phyloP scores from a whole-genome alignment of 2,329 filamentous ascomycete species.

The Colletotrichum sp. region DNA sequence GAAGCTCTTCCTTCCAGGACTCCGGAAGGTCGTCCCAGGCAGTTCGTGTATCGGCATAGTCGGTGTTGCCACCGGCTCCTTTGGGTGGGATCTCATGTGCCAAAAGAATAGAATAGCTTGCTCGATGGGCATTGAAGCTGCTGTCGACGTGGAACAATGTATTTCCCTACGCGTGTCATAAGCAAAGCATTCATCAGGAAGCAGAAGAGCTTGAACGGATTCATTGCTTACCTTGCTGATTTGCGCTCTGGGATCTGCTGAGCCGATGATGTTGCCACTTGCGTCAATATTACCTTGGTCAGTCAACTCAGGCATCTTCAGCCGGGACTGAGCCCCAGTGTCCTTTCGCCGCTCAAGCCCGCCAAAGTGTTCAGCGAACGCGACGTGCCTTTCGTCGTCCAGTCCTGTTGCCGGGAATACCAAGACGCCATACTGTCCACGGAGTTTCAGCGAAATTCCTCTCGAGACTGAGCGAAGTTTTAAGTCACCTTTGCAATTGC shows the following conservation, averaged over 20 bases:
- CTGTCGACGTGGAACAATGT: constrained; percentile 60
- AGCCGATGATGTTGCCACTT: constrained; percentile 32
- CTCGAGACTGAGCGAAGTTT: no score
- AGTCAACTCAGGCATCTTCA: constrained; percentile 49
- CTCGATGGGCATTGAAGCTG: constrained; percentile 59
- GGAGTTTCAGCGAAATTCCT: background rate
- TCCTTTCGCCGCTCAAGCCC: constrained; percentile 40
- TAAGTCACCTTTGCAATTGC: constrained; percentile 9
- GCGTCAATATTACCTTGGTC: constrained; percentile 60
- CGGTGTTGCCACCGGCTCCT: constrained; percentile 53
- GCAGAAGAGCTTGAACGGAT: no score
- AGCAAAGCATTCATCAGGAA: background rate
- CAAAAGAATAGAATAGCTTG: constrained; percentile 55
- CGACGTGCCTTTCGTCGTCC: constrained; percentile 54
- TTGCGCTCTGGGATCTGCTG: constrained; percentile 42
- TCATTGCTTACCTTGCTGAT: constrained; percentile 38
- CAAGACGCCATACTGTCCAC: constrained; percentile 53
- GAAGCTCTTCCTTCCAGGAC: constrained; percentile 36
- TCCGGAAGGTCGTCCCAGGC: constrained; percentile 52
- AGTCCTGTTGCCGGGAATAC: constrained; percentile 57
- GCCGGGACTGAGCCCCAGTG: background rate
- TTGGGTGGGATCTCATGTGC: constrained; percentile 54
- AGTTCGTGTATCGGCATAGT: constrained; percentile 57
- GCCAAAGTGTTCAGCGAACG: constrained; percentile 55
- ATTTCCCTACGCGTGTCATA: constrained; percentile 41